Conservation (phyloP, 2,329 filamentous ascomycete species). For the Eutypa lata region DNA sequence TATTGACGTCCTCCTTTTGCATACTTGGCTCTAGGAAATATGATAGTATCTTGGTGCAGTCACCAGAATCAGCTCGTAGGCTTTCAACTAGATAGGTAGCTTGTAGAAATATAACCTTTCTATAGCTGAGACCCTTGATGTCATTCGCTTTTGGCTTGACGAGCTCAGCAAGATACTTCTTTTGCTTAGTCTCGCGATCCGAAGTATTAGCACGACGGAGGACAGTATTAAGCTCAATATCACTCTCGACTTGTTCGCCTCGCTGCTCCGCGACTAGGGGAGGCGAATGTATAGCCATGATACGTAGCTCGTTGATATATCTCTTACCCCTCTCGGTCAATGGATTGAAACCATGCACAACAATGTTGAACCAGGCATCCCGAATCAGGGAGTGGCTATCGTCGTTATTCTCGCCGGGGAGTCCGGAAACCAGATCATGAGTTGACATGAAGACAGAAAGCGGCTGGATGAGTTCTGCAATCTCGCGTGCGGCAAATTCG, state of each 20-base stretch:
- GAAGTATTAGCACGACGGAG: constrained; percentile 80
- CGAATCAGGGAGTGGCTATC: constrained; percentile 72
- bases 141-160: constrained; percentile 75
- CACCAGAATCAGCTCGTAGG: constrained; percentile 78
- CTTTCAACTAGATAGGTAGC: constrained; percentile 87
- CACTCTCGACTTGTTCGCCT: constrained; percentile 84
- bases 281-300: constrained; percentile 83
- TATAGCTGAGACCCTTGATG: constrained; percentile 79
- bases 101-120: constrained; percentile 88
- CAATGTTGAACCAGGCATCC: constrained; percentile 98
- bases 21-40: constrained; percentile 95
- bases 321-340: constrained; percentile 70
- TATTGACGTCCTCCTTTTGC: constrained; percentile 60
- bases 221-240: constrained; percentile 94
- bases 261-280: constrained; percentile 85
- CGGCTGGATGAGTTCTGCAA: constrained; percentile 81
- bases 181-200: constrained; percentile 76
- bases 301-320: constrained; percentile 72
- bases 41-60: constrained; percentile 83
- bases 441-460: constrained; percentile 79
- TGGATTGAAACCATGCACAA: constrained; percentile 84
- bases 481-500: constrained; percentile 80
- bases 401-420: constrained; percentile 53
- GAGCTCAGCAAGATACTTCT: constrained; percentile 69
- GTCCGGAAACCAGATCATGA: constrained; percentile 52